A percentile compares a stretch with the other conserved stretches of the same genome.
phyloP scores from a whole-genome alignment of 257 asterid species.

The Nicotiana paniculata region DNA sequence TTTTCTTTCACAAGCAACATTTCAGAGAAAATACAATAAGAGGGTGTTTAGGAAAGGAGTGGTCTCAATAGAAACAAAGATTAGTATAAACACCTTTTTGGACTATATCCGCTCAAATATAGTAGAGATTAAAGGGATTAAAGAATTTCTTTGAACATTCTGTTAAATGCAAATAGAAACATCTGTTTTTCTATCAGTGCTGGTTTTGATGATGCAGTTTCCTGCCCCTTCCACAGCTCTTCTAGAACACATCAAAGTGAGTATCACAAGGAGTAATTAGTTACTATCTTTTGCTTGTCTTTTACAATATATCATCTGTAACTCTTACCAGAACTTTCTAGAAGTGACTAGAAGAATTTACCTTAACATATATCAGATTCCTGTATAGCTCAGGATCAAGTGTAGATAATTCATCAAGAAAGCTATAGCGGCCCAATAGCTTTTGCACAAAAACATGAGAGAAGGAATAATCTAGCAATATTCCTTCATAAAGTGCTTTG shows the following conservation, averaged over 20 bases:
- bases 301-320: constrained; percentile 1
- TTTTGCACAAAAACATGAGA: constrained; percentile 95
- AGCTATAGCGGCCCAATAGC: constrained; percentile 92
- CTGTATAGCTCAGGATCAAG: constrained; percentile 91
- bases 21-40: not conserved
- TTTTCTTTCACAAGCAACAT: not conserved
- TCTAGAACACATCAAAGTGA: not conserved
- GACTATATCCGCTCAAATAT: not conserved
- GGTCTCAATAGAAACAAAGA: not conserved
- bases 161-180: not conserved
- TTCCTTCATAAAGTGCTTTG: constrained; percentile 95
- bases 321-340: constrained; percentile 7
- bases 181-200: not conserved
- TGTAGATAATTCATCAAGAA: constrained; percentile 87
- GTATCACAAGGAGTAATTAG: not conserved
- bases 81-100: not conserved
- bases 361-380: constrained; percentile 94
- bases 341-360: constrained; percentile 27
- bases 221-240: not conserved
- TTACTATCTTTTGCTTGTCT: not conserved
- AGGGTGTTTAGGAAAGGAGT: not conserved
- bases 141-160: not conserved
- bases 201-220: not conserved
- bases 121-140: not conserved
- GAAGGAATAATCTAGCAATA: constrained; percentile 79